Evolutionary conservation across 1,284 basidiomycete genomes (phyloP), one percentile per base, ranked within the genome.

Genomic region (Coniferiporia sulphurascens): DNA sequence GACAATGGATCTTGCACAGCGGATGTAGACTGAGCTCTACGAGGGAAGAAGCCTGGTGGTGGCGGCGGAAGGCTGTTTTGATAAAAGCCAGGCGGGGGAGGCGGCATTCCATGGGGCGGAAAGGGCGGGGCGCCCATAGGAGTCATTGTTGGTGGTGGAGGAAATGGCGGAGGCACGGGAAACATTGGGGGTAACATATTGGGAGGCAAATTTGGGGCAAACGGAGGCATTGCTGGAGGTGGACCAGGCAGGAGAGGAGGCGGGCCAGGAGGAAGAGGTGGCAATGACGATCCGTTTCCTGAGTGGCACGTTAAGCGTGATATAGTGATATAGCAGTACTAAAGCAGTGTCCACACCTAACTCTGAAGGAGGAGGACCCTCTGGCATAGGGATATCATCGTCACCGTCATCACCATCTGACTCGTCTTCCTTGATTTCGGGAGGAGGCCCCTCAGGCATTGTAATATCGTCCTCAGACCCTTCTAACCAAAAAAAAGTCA

Each of bases 311-410:
- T 41, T 41, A 4, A 50, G 52, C 64, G 41, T 56, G 62, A 46
- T 57, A 63, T 41, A 62, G 64, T 15, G 61, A 60, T 22, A 55
- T 45, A 21, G 48, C 10, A 38, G 56, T 3, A 58, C 43, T 8
- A 46, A 35, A 54, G 44, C 22, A 46, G 22, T 34, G 19, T 38
- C 36, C 52, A 56, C 51, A 45, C 45, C 8, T 53, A 50, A 56
- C 36, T 27, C n/a, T 0, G 44, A 8, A 12, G 91, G 91, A 35
- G 88, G 88, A 44, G 86, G 89, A 0, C 87, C 92, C 56, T 88
- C 87, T 8, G 93, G 93, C 86, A 95, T 87, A 12, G 84, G 83
- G 48, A 95, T 93, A 60, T 93, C 92, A 64, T 92, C 90, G 22
- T 56, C 58, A 21, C 58, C 54, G 8, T 53, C 51, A 13, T 19